Conservation (phyloP, 257 asterid species). For the Scutellaria minor region DNA sequence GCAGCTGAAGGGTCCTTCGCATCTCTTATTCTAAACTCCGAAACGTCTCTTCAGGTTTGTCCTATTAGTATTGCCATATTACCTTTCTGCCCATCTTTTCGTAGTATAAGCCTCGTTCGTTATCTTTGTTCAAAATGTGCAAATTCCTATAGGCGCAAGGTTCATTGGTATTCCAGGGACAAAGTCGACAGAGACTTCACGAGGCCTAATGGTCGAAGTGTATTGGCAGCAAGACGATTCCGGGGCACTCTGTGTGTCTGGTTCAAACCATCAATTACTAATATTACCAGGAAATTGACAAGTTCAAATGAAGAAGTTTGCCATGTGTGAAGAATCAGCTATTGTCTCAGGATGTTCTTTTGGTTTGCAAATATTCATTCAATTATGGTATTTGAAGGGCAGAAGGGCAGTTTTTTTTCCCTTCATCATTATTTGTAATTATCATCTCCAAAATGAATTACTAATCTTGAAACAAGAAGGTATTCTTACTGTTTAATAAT, state of each 20-base stretch:
- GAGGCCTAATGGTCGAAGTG: constrained; percentile 78
- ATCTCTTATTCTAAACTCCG: constrained; percentile 60
- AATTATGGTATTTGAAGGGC: constrained; percentile 8
- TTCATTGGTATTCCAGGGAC: constrained; percentile 75
- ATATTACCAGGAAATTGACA: constrained; percentile 3
- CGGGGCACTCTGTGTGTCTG: constrained; percentile 84
- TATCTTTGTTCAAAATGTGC: constrained; percentile 27
- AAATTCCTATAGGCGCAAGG: constrained; percentile 86
- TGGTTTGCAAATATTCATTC: constrained; percentile 25
- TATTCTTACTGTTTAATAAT: background rate
- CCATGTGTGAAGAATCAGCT: constrained; percentile 9
- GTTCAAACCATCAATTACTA: constrained; percentile 25
- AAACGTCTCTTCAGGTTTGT: constrained; percentile 64
- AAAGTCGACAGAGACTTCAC: constrained; percentile 58
- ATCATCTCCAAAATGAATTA: background rate
- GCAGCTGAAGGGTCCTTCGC: constrained; percentile 70
- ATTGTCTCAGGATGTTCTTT: constrained; percentile 15
- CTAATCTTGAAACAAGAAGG: background rate
- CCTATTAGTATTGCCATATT: too few species aligned
- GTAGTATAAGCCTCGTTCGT: background rate
- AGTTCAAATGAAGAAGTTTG: constrained; percentile 10
- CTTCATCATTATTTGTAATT: background rate
- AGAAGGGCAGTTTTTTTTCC: constrained; percentile 5
- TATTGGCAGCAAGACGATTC: constrained; percentile 91
- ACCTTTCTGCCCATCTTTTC: background rate